These are phyloP conservation scores for Phytophthora cactorum DNA, from an alignment of 352 stramenopile genomes.

Conservation along the genomic window DNA sequence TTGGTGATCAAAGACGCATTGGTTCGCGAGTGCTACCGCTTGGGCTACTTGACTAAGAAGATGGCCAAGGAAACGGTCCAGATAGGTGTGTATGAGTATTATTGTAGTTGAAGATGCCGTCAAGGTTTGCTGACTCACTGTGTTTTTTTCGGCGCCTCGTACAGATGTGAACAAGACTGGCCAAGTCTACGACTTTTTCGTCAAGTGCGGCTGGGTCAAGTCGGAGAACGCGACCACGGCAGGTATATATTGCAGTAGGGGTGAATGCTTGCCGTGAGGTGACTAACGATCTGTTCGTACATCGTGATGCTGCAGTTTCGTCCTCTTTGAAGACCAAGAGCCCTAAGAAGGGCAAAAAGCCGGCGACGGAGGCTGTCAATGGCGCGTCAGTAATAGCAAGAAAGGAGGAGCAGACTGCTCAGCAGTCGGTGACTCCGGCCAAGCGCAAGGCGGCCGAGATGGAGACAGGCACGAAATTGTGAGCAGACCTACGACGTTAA, in stretches of 20 bases:
- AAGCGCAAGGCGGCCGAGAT: slow-evolving; percentile 71
- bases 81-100: slow-evolving; percentile 68
- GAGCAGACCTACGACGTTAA: slow-evolving; percentile 16
- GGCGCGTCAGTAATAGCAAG: slow-evolving; percentile 23
- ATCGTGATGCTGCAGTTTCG: slow-evolving; percentile 25
- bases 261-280: not conserved
- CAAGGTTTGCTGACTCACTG: slow-evolving; percentile 20
- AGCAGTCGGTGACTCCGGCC: slow-evolving; percentile 36
- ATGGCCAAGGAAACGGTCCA: slow-evolving; percentile 90
- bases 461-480: slow-evolving; percentile 30
- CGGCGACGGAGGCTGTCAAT: not conserved
- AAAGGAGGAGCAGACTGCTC: slow-evolving; percentile 19
- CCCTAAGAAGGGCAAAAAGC: slow-evolving; percentile 29
- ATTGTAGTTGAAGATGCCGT: slow-evolving; percentile 5
- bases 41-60: slow-evolving; percentile 79
- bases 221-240: slow-evolving; percentile 59
- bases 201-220: slow-evolving; percentile 89
- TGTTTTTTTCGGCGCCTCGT: slow-evolving; percentile 16
- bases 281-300: slow-evolving; percentile 7
- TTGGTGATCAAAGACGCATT: slow-evolving; percentile 95
- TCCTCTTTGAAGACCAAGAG: slow-evolving; percentile 37
- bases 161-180: slow-evolving; percentile 85
- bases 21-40: slow-evolving; percentile 87
- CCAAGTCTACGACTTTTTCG: slow-evolving; percentile 91
- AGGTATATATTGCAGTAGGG: slow-evolving; percentile 40